phyloP scores from a whole-genome alignment of 2,329 filamentous ascomycete genomes.

The Fusarium acutatum region DNA sequence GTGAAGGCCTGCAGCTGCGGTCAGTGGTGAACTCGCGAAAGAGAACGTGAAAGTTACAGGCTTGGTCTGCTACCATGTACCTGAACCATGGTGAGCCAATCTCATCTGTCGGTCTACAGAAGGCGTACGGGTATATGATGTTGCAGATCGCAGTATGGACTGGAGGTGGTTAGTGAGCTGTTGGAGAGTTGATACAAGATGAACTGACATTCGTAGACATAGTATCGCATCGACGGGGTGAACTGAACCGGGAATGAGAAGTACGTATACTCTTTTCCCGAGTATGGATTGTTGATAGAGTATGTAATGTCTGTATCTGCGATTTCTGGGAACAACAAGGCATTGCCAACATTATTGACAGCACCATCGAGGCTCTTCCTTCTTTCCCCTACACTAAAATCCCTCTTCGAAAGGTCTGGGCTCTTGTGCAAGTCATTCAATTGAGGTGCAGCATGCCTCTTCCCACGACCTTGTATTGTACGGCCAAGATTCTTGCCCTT shows the following conservation, averaged over 20 bases:
- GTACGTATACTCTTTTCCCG: constrained; percentile 28
- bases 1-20: constrained; percentile 15
- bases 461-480: constrained; percentile 28
- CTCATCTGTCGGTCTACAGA: constrained; percentile 24
- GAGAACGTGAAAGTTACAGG: constrained; percentile 1
- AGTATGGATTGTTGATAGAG: constrained; percentile 4
- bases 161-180: neutral
- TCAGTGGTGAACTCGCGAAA: neutral
- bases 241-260: constrained; percentile 35
- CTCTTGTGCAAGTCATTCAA: neutral
- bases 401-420: neutral
- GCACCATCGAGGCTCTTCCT: neutral
- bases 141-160: constrained; percentile 26
- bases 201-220: constrained; percentile 32
- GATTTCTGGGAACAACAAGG: constrained; percentile 27
- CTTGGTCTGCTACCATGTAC: constrained; percentile 29
- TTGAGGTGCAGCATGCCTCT: constrained; percentile 17
- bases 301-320: neutral
- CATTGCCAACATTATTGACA: neutral
- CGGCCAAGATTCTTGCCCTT: constrained; percentile 35
- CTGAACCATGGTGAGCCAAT: constrained; percentile 23
- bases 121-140: constrained; percentile 24
- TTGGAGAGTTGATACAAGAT: neutral
- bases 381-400: accelerated
- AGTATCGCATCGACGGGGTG: constrained; percentile 30